phyloP scores from a whole-genome alignment of 129 eudicot genomes.

The Pulicaria dysenterica region DNA sequence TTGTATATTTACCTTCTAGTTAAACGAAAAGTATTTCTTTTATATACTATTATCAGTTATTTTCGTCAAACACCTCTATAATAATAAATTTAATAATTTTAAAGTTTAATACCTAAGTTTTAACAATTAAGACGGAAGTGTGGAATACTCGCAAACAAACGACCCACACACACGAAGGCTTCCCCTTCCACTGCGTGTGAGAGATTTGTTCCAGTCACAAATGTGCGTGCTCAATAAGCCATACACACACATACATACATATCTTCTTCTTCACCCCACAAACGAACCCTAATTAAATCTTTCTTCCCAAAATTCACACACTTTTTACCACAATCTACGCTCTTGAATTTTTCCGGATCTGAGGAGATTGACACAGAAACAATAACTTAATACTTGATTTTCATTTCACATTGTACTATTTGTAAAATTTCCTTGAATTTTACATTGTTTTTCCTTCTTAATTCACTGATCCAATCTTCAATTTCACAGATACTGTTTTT shows the following conservation, averaged over 20 bases:
- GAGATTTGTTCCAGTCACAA: conserved; percentile 11
- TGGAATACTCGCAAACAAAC: too few relatives aligned
- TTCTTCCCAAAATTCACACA: conserved; percentile 17
- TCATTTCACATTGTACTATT: conserved; percentile 27
- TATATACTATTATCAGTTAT: too few relatives aligned
- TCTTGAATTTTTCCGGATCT: conserved; percentile 13
- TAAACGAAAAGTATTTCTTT: too few relatives aligned
- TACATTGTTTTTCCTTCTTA: not conserved
- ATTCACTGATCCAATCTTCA: conserved; percentile 13
- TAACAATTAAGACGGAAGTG: too few relatives aligned
- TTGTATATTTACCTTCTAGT: too few relatives aligned
- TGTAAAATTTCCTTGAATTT: conserved; percentile 6
- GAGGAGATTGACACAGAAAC: not conserved
- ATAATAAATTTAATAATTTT: too few relatives aligned
- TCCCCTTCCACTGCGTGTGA: conserved; percentile 15
- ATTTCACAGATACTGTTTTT: not conserved
- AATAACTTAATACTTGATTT: conserved; percentile 4
- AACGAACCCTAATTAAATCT: conserved; percentile 34
- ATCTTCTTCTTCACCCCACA: conserved; percentile 13
- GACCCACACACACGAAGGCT: not conserved
- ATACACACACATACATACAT: conserved; percentile 18
- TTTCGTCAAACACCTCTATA: too few relatives aligned
- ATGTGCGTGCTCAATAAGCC: conserved; percentile 45
- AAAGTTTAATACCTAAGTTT: too few relatives aligned
- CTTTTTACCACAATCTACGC: conserved; percentile 22